Conservation (phyloP, 176 grass and related monocot genomes). For the Carex myosuroides region DNA sequence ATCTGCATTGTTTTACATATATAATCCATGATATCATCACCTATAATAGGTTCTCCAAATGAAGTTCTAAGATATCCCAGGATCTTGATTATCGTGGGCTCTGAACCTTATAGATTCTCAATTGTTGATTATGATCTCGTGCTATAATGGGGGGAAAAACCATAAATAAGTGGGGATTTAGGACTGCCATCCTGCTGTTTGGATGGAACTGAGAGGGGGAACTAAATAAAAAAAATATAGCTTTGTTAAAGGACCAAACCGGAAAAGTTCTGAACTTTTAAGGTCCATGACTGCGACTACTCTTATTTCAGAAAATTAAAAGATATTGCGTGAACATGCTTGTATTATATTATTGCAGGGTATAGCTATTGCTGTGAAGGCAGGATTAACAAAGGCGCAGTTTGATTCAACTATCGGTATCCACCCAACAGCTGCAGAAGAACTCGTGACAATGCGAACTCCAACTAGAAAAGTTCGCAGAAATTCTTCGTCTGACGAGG, state of each 20-base stretch:
- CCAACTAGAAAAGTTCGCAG: constrained; percentile 58
- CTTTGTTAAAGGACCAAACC: neutral
- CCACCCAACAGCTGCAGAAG: constrained; percentile 85
- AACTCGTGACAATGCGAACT: constrained; percentile 85
- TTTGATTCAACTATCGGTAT: constrained; percentile 85
- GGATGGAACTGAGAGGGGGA: neutral
- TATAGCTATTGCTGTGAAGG: constrained; percentile 87
- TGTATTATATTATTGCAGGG: constrained; percentile 37
- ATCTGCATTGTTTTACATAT: neutral
- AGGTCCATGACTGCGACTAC: too few relatives aligned
- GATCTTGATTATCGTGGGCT: neutral
- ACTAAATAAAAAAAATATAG: neutral
- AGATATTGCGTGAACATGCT: neutral
- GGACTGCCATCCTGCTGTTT: neutral
- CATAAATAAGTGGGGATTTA: neutral
- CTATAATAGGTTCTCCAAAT: neutral
- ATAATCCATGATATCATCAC: neutral
- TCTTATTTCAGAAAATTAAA: neutral
- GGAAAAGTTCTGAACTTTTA: neutral
- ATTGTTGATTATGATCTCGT: neutral
- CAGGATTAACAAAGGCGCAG: constrained; percentile 79
- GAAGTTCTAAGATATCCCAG: neutral
- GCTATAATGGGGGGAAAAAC: neutral
- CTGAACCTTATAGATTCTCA: neutral
- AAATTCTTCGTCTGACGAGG: constrained; percentile 39